A percentile compares a stretch with the other conserved stretches of the same genome.
These are phyloP conservation scores for Triticum turgidum DNA, from an alignment of 176 grass and related monocot genomes.

Conservation along the genomic window DNA sequence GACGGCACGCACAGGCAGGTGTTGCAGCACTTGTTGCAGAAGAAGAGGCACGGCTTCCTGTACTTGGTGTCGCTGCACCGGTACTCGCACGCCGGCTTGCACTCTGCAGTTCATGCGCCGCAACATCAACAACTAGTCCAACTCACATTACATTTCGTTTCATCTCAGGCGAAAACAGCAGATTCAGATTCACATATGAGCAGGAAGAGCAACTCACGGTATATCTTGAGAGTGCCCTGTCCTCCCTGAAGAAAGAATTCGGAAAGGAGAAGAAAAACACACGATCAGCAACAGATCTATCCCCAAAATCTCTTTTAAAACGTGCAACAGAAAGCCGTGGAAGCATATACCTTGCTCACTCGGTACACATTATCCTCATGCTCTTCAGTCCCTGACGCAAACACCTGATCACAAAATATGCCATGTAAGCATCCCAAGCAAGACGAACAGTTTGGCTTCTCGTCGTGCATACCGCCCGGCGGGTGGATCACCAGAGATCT, in stretches of 20 bases:
- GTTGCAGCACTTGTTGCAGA: constrained; percentile 65
- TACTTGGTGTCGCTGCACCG: constrained; percentile 53
- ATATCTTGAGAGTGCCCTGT: constrained; percentile 27
- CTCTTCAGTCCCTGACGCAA: neutral
- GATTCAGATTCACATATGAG: neutral
- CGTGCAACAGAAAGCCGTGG: neutral
- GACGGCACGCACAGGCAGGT: constrained; percentile 60
- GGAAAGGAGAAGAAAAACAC: neutral
- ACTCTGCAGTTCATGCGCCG: constrained; percentile 31
- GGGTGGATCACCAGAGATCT: neutral
- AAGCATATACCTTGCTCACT: constrained; percentile 27
- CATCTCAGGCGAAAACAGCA: neutral
- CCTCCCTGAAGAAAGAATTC: constrained; percentile 4
- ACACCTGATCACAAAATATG: constrained; percentile 1
- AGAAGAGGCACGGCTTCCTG: constrained; percentile 62
- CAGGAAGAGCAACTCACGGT: constrained; percentile 26
- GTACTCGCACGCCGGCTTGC: constrained; percentile 36
- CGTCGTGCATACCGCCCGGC: too few relatives aligned
- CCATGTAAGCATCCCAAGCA: neutral
- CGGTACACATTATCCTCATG: constrained; percentile 26
- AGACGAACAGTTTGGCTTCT: neutral
- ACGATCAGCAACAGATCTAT: neutral
- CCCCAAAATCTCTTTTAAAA: neutral
- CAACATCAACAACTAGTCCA: neutral
- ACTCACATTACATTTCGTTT: neutral